Evolutionary conservation across 371 early-diverging fungal genomes (phyloP), one percentile per base, ranked within the genome.

Genomic region (Capniomyces stellatus): DNA sequence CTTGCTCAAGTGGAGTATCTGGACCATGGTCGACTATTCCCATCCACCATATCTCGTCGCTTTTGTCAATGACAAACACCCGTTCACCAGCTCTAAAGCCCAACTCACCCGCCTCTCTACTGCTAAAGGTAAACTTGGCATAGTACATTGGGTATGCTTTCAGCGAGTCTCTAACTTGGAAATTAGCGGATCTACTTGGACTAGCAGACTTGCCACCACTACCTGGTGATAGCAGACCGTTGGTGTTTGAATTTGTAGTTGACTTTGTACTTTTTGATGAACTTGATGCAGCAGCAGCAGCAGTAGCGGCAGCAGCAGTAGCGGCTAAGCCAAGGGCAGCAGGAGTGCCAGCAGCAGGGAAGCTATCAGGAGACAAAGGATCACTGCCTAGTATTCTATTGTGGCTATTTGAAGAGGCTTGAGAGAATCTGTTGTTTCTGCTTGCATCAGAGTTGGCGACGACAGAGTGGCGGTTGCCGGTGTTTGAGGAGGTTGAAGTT

Each of bases 1-100:
- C 86, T 56, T 77, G 76, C 59, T 70, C 62, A 24, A 75, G 69
- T n/a, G 64, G 66, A 27, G 57, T 67, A 64, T 66, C 73, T 47
- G 74, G 66, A 54, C 74, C 72, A 44, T 78, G 74, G 60, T 79
- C 69, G 44, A 75, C 75, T 43, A 81, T 77, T 13, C 86, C 86
- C 76, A 82, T 76, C 86, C 86, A 85, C 86, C 86, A 85, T 44
- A 84, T 77, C 63, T 82, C 84, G 60, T 85, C 83, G 54, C 76
- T 81, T 51, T 75, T 72, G 59, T 85, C 86, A 4, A 80, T 73
- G 1, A 85, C 86, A 66, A 83, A 72, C 52, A 85, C 79, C 0
- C 76, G 73, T 58, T 83, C 83, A 22, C 80, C 80, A 15, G 79
- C 77, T 13, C 72, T 64, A 64, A 84, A 83, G 0, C 83, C 84